Base-by-base conservation (phyloP, 441 rosid genomes). In the Populus hybrid region DNA sequence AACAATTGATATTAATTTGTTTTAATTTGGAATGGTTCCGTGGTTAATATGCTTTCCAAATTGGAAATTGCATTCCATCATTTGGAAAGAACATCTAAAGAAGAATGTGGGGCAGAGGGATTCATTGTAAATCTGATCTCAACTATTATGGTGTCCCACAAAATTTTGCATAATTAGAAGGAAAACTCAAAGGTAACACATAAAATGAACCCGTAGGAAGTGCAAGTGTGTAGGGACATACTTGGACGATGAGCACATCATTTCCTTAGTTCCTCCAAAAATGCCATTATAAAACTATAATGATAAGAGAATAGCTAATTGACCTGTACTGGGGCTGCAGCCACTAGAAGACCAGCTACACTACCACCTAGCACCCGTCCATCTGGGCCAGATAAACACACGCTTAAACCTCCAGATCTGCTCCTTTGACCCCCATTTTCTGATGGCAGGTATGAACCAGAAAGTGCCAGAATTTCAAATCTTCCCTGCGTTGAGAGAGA, bases 261-360 rank as follows among this genome's bases (percentile, higher is more conserved):
- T 26, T 38, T 50, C 34, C 75, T 70, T 23, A 5, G 50, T 23
- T 71, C 66, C 34, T 36, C 70, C 2, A 34, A 66, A 50, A 35
- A 0, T 34, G 36, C 24, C 76, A 64, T 24, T 32, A n/a, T 32
- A 53, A 23, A 61, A 72, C 24, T 26, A 28, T 32, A 66, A 11
- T n/a, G 32, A 57, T 67, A 73, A 16, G 40, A 70, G 28, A 68
- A 73, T 28, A 35, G 35, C 26, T 10, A 64, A 71, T 57, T 61
- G 38, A 87, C 92, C 90, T 87, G 90, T 57, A 89, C 88, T 34
- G 90, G 86, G 53, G 88, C 78, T 59, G 90, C 90, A 35, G 92
- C 90, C 16, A 72, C 81, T 67, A 89, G 84, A 61, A 86, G 89
- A 53, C 90, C 90, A 19, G 90, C 89, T 59, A 89, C 88, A 9